Evolutionary conservation across 129 eudicot genomes (phyloP).

Genomic region (Tagetes erecta): DNA sequence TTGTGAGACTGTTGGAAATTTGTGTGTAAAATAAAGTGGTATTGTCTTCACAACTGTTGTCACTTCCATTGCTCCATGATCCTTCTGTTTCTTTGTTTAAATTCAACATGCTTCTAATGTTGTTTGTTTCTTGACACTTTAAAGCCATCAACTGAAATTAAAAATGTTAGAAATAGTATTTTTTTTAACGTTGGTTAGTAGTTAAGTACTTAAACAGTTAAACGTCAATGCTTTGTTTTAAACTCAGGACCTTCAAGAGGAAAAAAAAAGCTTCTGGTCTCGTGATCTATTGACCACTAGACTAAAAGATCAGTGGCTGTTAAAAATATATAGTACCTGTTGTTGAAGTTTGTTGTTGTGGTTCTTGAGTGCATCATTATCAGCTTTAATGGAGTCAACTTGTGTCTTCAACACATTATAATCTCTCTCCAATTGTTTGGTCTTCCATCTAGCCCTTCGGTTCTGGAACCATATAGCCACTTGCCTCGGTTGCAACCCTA

Average conservation of each 20-base stretch:
- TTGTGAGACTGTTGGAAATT: constrained; percentile 39
- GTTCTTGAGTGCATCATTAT: constrained; percentile 67
- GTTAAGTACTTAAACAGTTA: too few species aligned
- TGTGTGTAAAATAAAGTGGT: constrained; percentile 29
- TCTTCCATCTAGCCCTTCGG: constrained; percentile 90
- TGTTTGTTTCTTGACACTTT: constrained; percentile 52
- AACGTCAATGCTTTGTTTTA: too few species aligned
- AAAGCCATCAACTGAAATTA: constrained; percentile 49
- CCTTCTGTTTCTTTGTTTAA: constrained; percentile 74
- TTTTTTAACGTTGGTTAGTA: too few species aligned
- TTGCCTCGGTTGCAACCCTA: constrained; percentile 83
- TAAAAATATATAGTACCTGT: constrained; percentile 46
- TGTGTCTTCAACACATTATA: constrained; percentile 75
- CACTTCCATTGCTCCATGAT: constrained; percentile 95
- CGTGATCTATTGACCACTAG: too few species aligned
- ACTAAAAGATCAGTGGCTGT: too few species aligned
- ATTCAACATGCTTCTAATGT: constrained; percentile 44
- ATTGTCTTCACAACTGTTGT: constrained; percentile 66
- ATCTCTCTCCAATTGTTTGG: constrained; percentile 81
- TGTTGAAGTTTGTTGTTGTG: constrained; percentile 77
- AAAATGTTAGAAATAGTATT: neutral
- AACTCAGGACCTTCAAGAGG: too few species aligned
- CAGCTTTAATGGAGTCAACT: constrained; percentile 71
- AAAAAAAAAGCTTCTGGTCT: too few species aligned
- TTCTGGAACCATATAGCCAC: constrained; percentile 95